These are phyloP conservation scores for Ajuga chamaepitys DNA, from an alignment of 257 asterid genomes.

Conservation along the genomic window DNA sequence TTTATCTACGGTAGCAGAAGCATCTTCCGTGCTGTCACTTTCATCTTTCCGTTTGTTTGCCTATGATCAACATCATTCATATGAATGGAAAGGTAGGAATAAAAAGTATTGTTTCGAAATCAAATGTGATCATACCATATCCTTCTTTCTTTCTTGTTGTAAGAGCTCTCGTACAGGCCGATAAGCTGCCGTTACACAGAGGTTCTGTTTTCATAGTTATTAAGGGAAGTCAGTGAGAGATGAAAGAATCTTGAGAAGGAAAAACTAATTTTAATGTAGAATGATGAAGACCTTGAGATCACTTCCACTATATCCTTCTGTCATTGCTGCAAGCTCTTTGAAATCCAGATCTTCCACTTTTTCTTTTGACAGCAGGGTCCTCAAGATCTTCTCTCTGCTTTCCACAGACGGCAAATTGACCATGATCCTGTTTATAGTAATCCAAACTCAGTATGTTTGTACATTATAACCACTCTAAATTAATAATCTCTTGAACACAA, in stretches of 20 bases:
- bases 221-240: conserved; percentile 18
- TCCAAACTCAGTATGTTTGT: not conserved
- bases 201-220: conserved; percentile 49
- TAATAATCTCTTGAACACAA: too few species aligned
- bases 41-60: conserved; percentile 42
- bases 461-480: too few species aligned
- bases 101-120: conserved; percentile 9
- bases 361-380: conserved; percentile 79
- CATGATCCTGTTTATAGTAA: conserved; percentile 68
- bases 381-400: conserved; percentile 83
- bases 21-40: conserved; percentile 42
- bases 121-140: conserved; percentile 37
- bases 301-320: conserved; percentile 95
- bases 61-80: conserved; percentile 18
- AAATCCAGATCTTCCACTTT: conserved; percentile 65
- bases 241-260: not conserved
- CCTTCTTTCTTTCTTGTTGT: conserved; percentile 66
- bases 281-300: conserved; percentile 86
- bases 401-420: conserved; percentile 84
- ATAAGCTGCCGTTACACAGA: conserved; percentile 88
- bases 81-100: not conserved
- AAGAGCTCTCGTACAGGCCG: conserved; percentile 87
- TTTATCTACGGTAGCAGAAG: conserved; percentile 35
- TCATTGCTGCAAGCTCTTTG: conserved; percentile 76
- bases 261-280: not conserved